Evolutionary conservation across 2,329 filamentous ascomycete species (phyloP).

Genomic region (Arthrocladium fulminans): DNA sequence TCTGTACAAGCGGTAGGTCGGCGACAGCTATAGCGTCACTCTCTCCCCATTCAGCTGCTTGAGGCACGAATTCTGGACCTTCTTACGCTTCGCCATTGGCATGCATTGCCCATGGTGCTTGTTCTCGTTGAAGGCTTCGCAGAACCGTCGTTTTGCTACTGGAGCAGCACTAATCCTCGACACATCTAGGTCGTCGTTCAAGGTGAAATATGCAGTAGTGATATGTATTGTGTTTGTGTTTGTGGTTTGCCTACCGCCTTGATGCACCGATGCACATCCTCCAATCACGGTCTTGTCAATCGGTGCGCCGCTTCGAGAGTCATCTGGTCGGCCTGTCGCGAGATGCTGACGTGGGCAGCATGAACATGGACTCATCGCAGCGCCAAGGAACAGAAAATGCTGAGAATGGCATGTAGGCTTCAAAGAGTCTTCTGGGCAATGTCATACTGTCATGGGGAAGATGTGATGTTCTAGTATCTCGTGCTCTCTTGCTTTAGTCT

Average conservation of each 20-base stretch:
- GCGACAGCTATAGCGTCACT: no score
- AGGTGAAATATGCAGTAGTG: neutral
- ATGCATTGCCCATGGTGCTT: no score
- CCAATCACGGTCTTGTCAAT: neutral
- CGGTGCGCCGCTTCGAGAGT: neutral
- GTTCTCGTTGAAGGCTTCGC: no score
- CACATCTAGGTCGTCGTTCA: neutral
- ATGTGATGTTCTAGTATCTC: neutral
- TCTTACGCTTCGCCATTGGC: no score
- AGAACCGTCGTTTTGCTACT: neutral
- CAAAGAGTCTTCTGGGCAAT: neutral
- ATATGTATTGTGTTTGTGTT: neutral
- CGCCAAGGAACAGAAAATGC: no score
- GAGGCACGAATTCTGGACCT: no score
- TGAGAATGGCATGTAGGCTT: neutral
- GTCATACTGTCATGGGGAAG: no score
- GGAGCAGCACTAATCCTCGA: neutral
- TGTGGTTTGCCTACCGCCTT: neutral
- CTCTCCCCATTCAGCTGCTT: no score
- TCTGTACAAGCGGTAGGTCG: no score
- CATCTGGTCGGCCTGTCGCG: neutral
- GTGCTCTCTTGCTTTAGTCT: conserved; percentile 27
- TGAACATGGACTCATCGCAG: neutral
- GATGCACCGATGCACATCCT: neutral
- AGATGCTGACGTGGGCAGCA: neutral